Percentiles rank a stretch among this genome's conserved stretches.
phyloP scores from a whole-genome alignment of 345 rosid species.

The Odontarrhena argentea region DNA sequence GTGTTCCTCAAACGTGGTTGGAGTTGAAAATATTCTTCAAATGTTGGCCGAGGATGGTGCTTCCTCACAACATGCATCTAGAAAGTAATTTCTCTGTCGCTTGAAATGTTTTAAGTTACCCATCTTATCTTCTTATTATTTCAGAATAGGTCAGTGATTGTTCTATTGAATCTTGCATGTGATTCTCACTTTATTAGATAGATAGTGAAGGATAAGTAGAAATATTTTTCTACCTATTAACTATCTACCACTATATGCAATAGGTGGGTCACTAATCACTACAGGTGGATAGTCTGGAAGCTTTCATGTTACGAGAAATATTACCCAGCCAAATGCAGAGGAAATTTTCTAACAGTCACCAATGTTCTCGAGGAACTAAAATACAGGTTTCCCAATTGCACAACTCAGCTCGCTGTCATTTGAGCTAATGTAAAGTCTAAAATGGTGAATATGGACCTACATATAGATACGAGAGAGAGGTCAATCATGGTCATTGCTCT shows the following conservation, averaged over 20 bases:
- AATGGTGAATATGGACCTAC: constrained; percentile 29
- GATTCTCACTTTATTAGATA: constrained; percentile 14
- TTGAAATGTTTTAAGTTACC: constrained; percentile 25
- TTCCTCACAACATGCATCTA: constrained; percentile 57
- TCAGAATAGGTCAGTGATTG: not conserved
- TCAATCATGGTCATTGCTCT: constrained; percentile 85
- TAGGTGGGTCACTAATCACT: constrained; percentile 92
- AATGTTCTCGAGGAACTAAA: constrained; percentile 92
- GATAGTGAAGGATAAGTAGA: not conserved
- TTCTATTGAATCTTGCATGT: constrained; percentile 2
- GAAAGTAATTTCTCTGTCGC: constrained; percentile 55
- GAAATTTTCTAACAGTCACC: constrained; percentile 69
- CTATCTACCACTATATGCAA: constrained; percentile 17
- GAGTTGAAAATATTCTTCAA: constrained; percentile 58
- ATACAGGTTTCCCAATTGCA: constrained; percentile 62
- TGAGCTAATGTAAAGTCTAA: constrained; percentile 26
- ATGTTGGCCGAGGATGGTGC: constrained; percentile 75
- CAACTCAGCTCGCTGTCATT: constrained; percentile 9
- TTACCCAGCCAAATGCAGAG: constrained; percentile 53
- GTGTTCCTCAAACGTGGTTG: constrained; percentile 54
- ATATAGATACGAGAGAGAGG: constrained; percentile 92
- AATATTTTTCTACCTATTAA: not conserved
- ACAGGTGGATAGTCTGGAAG: constrained; percentile 96
- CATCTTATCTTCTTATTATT: constrained; percentile 5
- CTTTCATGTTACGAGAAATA: constrained; percentile 75